These are phyloP conservation scores for Talaromyces stipitatus DNA, from an alignment of 495 filamentous ascomycete genomes.

Conservation along the genomic window DNA sequence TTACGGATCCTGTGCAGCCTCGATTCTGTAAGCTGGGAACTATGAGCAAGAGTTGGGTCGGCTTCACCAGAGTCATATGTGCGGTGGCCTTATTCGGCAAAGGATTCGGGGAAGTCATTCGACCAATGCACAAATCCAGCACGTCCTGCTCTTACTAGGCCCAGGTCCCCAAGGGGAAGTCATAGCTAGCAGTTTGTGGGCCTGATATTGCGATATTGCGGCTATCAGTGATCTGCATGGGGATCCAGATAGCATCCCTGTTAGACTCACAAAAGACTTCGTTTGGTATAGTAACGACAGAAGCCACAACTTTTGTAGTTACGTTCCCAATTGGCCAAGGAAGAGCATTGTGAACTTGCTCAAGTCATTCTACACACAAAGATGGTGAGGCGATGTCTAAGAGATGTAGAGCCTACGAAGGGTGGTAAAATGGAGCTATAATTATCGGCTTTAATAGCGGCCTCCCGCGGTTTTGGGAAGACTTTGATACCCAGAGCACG, in stretches of 20 bases:
- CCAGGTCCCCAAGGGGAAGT: constrained; percentile 12
- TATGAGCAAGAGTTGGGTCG: constrained; percentile 24
- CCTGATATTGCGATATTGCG: constrained; percentile 15
- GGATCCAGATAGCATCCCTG: constrained; percentile 7
- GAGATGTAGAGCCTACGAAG: not conserved
- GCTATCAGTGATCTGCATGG: constrained; percentile 14
- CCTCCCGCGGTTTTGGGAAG: constrained; percentile 10
- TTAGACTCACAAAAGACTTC: constrained; percentile 11
- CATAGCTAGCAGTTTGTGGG: constrained; percentile 19
- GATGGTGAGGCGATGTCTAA: not conserved
- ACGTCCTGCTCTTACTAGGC: constrained; percentile 11
- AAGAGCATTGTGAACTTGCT: constrained; percentile 6
- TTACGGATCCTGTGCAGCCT: constrained; percentile 15
- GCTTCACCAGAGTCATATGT: constrained; percentile 20
- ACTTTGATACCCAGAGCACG: constrained; percentile 8
- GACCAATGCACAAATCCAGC: constrained; percentile 2
- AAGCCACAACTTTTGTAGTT: constrained; percentile 9
- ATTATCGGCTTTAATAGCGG: constrained; percentile 16
- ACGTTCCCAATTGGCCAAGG: not conserved
- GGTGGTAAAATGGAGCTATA: constrained; percentile 5
- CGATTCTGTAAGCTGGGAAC: constrained; percentile 15
- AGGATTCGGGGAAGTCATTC: constrained; percentile 26
- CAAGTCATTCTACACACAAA: constrained; percentile 11
- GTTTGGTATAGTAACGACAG: constrained; percentile 12
- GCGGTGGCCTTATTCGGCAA: constrained; percentile 27